These are phyloP conservation scores for Botrytis aclada DNA, from an alignment of 2,329 filamentous ascomycete species.

Conservation along the genomic window DNA sequence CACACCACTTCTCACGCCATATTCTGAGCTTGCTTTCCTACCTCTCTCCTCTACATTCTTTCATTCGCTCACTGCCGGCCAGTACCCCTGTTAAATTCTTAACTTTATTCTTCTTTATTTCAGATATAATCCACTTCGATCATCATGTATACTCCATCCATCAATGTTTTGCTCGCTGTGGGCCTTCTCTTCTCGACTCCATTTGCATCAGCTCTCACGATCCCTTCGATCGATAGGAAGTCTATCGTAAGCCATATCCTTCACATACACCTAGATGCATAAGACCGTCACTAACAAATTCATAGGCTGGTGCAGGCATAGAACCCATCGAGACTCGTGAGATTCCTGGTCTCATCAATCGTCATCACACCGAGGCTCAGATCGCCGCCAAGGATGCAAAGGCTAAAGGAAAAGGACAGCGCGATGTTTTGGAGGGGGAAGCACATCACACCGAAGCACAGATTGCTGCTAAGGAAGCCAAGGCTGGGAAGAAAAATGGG, in stretches of 20 bases:
- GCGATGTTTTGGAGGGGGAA: conserved; percentile 8
- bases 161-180: conserved; percentile 31
- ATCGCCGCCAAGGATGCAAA: conserved; percentile 21
- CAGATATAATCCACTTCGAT: conserved; percentile 24
- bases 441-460: conserved; percentile 30
- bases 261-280: background rate
- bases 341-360: conserved; percentile 17
- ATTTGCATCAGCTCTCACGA: conserved; percentile 26
- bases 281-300: background rate
- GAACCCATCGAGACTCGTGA: conserved; percentile 8
- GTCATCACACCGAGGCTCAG: conserved; percentile 27
- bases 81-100: background rate
- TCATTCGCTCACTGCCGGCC: conserved; percentile 11
- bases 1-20: conserved; percentile 1
- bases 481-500: conserved; percentile 12
- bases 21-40: background rate
- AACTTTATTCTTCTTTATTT: conserved; percentile 25
- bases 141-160: conserved; percentile 34
- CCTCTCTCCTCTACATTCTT: background rate
- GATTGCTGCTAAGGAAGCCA: conserved; percentile 28
- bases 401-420: background rate
- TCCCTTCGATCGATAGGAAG: conserved; percentile 25
- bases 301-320: conserved; percentile 1
- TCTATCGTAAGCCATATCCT: conserved; percentile 21
- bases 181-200: conserved; percentile 34